Conservation (phyloP, 2,329 filamentous ascomycete species). For the Sclerotinia nivalis region DNA sequence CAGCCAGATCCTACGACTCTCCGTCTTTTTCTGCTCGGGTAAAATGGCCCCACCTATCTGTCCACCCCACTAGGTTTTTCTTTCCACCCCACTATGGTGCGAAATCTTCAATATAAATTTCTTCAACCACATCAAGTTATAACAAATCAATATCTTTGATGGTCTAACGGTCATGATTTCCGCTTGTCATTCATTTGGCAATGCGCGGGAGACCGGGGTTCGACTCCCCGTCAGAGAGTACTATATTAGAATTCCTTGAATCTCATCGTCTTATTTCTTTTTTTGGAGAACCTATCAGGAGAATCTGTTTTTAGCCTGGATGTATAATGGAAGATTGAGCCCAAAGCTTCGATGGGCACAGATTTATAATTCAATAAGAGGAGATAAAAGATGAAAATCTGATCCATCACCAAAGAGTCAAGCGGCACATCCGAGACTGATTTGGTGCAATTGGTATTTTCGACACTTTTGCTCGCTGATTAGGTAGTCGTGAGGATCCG, state of each 20-base stretch:
- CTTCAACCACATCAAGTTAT: neutral
- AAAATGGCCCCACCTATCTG: conserved; percentile 14
- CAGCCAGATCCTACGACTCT: conserved; percentile 17
- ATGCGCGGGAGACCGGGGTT: conserved; percentile 36
- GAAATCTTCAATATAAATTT: fast-evolving
- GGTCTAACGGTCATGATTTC: conserved; percentile 44
- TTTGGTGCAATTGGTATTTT: too few relatives aligned
- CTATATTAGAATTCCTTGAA: neutral
- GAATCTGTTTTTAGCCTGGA: too few relatives aligned
- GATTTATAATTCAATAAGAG: too few relatives aligned
- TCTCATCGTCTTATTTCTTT: neutral
- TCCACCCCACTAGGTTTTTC: neutral
- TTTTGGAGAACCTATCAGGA: too few relatives aligned
- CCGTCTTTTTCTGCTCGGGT: conserved; percentile 15
- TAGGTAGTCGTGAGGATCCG: too few relatives aligned
- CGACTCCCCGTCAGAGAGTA: conserved; percentile 36
- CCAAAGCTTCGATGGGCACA: too few relatives aligned
- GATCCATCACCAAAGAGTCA: too few relatives aligned
- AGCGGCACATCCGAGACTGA: too few relatives aligned
- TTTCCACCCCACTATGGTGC: too few relatives aligned
- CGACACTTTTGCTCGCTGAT: too few relatives aligned
- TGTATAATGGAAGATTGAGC: too few relatives aligned
- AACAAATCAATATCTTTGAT: conserved; percentile 29
- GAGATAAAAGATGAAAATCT: too few relatives aligned
- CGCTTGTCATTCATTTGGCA: conserved; percentile 38